Base-by-base conservation (phyloP, 345 rosid genomes). In the Populus davidiana region DNA sequence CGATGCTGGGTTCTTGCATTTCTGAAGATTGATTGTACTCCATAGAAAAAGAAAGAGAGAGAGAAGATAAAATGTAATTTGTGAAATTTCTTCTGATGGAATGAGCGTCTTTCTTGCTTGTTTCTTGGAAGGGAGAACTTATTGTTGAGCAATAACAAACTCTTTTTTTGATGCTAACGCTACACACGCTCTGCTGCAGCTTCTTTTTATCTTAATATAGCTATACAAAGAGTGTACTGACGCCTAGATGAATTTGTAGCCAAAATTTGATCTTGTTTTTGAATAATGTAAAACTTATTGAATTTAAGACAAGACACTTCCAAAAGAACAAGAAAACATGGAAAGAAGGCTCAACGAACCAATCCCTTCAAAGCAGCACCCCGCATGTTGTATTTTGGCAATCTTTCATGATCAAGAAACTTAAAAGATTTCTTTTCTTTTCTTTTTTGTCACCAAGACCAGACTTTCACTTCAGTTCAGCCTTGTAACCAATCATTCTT, bases 1-100 rank as follows among this genome's bases (percentile, higher is more conserved):
- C 99, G 80, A 95, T 91, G 88, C 98, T 95, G 39, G 98, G 99
- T 75, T 93, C 99, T 67, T 91, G 94, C 92, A 90, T 85, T 82
- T 85, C 93, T 65, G 86, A 81, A 36, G 86, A 75, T 78, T 81
- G 82, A 65, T 82, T 79, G 39, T 71, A 78, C 8, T 82, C 89
- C 88, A 91, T 87, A 62, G 61, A 16, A 16, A 14, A 21, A 27
- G 23, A 72, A 16, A 71, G 41, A 33, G 2, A 38, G 20, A 31
- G 6, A 36, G 27, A 7, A 10, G 64, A 59, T 1, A 23, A n/a
- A 59, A 59, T 8, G 5, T 4, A 59, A 59, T 3, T 0, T 59
- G 64, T 23, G 41, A 33, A 35, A 29, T 54, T 38, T 74, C 54
- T 5, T 64, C 36, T 2, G 8, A 2, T 65, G 69, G 8, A 5